Percentiles rank a stretch among this genome's conserved stretches.
Conservation (phyloP, 139 green algal genomes). For the Chlorella sp. region DNA sequence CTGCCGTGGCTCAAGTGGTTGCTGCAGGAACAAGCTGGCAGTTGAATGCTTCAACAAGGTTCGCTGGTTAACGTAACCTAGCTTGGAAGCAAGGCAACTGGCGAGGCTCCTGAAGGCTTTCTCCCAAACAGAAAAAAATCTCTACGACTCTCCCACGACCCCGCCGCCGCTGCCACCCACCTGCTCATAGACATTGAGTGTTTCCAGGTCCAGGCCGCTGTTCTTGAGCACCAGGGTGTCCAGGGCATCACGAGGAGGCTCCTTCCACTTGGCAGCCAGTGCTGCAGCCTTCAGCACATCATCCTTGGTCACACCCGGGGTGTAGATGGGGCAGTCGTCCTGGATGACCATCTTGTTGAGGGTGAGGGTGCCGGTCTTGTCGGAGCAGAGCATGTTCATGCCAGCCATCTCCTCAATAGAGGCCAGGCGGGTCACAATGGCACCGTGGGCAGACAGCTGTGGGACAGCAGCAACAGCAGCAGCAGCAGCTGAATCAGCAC, state of each 20-base stretch:
- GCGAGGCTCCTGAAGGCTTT: too few species aligned
- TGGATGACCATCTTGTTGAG: constrained; percentile 87
- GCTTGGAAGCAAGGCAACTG: too few species aligned
- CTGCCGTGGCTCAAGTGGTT: too few species aligned
- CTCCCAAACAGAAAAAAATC: too few species aligned
- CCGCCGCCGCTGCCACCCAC: too few species aligned
- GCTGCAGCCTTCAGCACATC: constrained; percentile 61
- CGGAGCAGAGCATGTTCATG: constrained; percentile 89
- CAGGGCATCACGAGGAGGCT: constrained; percentile 78
- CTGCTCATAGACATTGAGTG: too few species aligned
- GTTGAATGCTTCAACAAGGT: too few species aligned
- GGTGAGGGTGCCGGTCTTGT: constrained; percentile 86
- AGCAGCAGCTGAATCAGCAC: too few species aligned
- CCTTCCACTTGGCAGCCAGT: constrained; percentile 79
- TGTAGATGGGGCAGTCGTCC: constrained; percentile 63
- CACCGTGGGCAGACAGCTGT: constrained; percentile 51
- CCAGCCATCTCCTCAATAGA: constrained; percentile 87
- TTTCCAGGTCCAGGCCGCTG: constrained; percentile 51
- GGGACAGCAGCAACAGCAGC: too few species aligned
- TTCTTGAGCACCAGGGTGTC: constrained; percentile 71
- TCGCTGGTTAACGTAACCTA: too few species aligned
- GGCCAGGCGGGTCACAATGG: constrained; percentile 76
- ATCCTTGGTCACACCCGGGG: constrained; percentile 29
- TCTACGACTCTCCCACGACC: too few species aligned
- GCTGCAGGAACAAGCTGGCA: too few species aligned